Evolutionary conservation across 75 land plant species (phyloP).

Genomic region (Pseudotsuga menziesii): DNA sequence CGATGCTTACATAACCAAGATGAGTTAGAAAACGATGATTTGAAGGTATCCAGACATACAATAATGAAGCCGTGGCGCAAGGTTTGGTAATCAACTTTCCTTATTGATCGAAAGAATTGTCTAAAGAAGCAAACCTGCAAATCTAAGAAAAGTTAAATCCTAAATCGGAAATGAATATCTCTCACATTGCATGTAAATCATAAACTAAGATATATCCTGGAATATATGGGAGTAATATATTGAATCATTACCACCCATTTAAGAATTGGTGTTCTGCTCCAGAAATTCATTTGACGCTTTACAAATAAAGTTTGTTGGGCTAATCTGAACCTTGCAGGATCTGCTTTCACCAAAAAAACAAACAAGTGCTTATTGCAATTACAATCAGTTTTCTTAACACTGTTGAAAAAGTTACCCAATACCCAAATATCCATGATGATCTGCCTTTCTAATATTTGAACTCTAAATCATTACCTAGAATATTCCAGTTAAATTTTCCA

Average conservation of each 20-base stretch:
- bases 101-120: slow-evolving; percentile 79
- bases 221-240: neutral
- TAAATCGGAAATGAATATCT: neutral
- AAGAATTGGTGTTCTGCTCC: slow-evolving; percentile 11
- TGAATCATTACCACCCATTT: slow-evolving; percentile 19
- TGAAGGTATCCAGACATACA: slow-evolving; percentile 24
- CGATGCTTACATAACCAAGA: neutral
- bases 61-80: slow-evolving; percentile 72
- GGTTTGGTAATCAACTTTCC: slow-evolving; percentile 59
- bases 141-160: neutral
- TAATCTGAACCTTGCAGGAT: slow-evolving; percentile 26
- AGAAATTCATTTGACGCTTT: slow-evolving; percentile 19
- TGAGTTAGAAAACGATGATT: neutral
- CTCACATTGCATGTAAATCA: neutral
- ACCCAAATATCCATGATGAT: too few relatives aligned
- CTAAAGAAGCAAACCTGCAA: slow-evolving; percentile 67
- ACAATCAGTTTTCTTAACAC: neutral
- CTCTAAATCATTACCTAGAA: too few relatives aligned
- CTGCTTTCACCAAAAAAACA: neutral
- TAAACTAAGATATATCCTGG: neutral
- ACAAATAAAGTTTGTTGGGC: slow-evolving; percentile 24
- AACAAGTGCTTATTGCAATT: neutral
- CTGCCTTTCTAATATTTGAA: too few relatives aligned
- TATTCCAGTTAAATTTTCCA: too few relatives aligned
- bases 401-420: too few relatives aligned